phyloP scores from a whole-genome alignment of 2,329 filamentous ascomycete species.

The Ambrosiella beaveri region DNA sequence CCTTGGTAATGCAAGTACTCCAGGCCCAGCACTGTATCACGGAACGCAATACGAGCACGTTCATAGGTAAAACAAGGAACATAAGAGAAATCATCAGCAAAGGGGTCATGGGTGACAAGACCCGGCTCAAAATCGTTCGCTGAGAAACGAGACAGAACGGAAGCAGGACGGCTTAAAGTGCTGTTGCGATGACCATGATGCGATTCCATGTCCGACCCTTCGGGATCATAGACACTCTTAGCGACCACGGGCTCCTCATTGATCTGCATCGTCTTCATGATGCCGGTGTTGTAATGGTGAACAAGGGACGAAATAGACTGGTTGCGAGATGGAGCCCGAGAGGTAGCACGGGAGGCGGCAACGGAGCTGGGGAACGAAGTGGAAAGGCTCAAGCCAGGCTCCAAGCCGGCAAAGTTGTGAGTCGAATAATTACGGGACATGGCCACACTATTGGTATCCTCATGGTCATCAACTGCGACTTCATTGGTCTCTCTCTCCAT shows the following conservation, averaged over 20 bases:
- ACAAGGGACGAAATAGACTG: conserved; percentile 27
- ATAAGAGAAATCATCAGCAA: conserved; percentile 78
- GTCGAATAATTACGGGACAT: conserved; percentile 26
- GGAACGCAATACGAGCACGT: conserved; percentile 67
- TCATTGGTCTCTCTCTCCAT: background rate
- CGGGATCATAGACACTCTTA: conserved; percentile 20
- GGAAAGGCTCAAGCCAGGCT: conserved; percentile 15
- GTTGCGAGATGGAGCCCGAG: conserved; percentile 30
- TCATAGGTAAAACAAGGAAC: conserved; percentile 83
- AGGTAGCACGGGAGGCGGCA: conserved; percentile 25
- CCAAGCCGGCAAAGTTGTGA: conserved; percentile 24
- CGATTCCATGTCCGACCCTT: conserved; percentile 24
- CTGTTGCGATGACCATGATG: conserved; percentile 39
- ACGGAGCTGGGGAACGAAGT: conserved; percentile 24
- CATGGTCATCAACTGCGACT: background rate
- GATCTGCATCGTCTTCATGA: conserved; percentile 1
- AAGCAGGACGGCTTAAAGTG: conserved; percentile 67
- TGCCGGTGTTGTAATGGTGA: conserved; percentile 1
- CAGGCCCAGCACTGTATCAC: conserved; percentile 80
- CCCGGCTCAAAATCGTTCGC: conserved; percentile 39
- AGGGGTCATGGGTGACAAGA: conserved; percentile 39
- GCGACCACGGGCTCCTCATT: conserved; percentile 1
- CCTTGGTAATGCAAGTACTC: conserved; percentile 86
- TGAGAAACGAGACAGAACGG: conserved; percentile 47
- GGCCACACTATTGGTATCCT: conserved; percentile 29